Base-by-base conservation (phyloP, 306 rosid genomes). In the Parietaria judaica region DNA sequence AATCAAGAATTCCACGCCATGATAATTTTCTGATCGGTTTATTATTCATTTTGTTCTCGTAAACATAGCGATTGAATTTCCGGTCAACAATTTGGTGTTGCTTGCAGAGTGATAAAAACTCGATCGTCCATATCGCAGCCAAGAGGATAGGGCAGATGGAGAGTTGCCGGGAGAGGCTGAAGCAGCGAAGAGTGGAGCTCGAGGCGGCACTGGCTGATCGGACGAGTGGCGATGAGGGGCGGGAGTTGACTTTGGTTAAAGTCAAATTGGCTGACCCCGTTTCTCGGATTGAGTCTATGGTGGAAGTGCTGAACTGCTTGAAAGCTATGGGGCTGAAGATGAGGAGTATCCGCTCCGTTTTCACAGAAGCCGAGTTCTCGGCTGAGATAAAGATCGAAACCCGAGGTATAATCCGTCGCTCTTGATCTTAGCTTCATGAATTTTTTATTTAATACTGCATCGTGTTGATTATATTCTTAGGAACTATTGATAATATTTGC, bases 51-150 rank as follows among this genome's bases (percentile, higher is more conserved):
- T 11, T 43, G 36, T 23, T 23, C 31, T 23, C 31, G 31, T 23
- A 23, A 23, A 23, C 31, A 23, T 23, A 23, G 31, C 31, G 31
- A 23, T 23, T 23, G 31, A 23, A 23, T 23, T 23, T 23, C 31
- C 31, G 31, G 31, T 23, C 31, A 23, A 1, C 31, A 23, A 23
- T 54, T 23, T 6, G 3, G 13, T 54, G 46, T 5, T 52, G 17
- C 23, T 36, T 38, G 77, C 78, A 89, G 96, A 76, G 58, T 35
- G 91, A 89, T 56, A 82, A 76, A 80, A 86, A 86, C 12, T 78
- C 91, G 15, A 80, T 81, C 23, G 72, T 86, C 65, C 78, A 79
- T 65, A 63, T 41, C 35, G 84, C 95, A 6, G 58, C 81, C 1
- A 70, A 34, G 78, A 80, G 69, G 56, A 83, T 89, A 58, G 45